phyloP scores from a whole-genome alignment of 1,284 basidiomycete species.

The Apiotrichum veenhuisii region DNA sequence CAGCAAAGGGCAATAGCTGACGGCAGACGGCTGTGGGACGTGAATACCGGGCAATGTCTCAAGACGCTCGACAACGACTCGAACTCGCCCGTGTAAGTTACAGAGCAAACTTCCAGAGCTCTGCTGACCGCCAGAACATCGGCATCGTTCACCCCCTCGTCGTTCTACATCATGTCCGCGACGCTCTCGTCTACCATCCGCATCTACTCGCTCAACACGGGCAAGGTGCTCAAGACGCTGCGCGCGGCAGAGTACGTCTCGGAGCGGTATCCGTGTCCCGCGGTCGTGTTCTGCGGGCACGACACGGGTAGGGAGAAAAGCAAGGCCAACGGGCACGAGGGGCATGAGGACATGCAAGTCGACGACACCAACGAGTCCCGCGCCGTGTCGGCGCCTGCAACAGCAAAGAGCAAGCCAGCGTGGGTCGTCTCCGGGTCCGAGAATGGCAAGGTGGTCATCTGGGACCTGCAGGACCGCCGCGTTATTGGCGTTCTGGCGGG shows the following conservation, averaged over 20 bases:
- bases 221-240: conserved; percentile 85
- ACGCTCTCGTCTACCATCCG: conserved; percentile 90
- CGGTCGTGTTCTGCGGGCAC: conserved; percentile 26
- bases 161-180: conserved; percentile 77
- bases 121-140: conserved; percentile 25
- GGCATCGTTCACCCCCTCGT: conserved; percentile 79
- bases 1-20: neutral
- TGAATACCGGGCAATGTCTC: conserved; percentile 91
- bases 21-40: conserved; percentile 88
- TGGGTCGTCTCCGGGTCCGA: conserved; percentile 86
- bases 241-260: conserved; percentile 28
- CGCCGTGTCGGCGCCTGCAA: neutral
- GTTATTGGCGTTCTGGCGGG: conserved; percentile 68
- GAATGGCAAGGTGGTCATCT: conserved; percentile 80
- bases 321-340: conserved; percentile 2
- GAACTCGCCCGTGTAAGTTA: conserved; percentile 77
- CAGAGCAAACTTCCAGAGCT: neutral
- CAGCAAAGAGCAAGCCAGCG: neutral
- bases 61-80: conserved; percentile 95
- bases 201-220: conserved; percentile 90
- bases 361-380: neutral
- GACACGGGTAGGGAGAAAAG: neutral
- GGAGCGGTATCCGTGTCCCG: conserved; percentile 36
- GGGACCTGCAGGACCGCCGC: conserved; percentile 82
- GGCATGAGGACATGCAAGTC: conserved; percentile 7